Evolutionary conservation across 176 grass and related monocot genomes (phyloP).

Genomic region (Avena atlantica): DNA sequence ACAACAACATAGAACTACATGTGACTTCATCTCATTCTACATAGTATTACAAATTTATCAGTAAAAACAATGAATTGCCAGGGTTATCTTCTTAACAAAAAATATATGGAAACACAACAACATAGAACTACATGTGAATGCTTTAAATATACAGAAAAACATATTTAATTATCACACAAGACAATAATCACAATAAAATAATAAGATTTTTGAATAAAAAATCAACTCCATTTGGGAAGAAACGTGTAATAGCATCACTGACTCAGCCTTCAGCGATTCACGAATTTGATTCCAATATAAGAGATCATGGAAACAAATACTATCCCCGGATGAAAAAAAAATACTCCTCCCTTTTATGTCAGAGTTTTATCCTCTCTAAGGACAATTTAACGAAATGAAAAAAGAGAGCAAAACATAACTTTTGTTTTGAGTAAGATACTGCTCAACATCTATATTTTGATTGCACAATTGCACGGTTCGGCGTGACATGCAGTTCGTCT

Average conservation of each 20-base stretch:
- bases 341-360: neutral
- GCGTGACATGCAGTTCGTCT: neutral
- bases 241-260: neutral
- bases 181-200: no score
- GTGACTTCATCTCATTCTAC: constrained; percentile 33
- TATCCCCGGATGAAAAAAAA: neutral
- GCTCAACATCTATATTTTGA: neutral
- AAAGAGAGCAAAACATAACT: neutral
- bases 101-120: neutral
- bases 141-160: neutral
- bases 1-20: neutral
- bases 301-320: neutral
- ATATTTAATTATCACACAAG: neutral
- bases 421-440: neutral
- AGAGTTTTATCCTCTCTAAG: no score
- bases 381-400: neutral
- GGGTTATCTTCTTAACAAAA: neutral
- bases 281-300: neutral
- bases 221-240: neutral
- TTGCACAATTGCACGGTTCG: no score
- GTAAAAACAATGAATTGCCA: neutral
- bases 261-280: neutral
- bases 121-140: neutral
- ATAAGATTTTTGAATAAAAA: neutral
- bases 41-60: neutral